Percentiles rank a stretch among this genome's conserved stretches.
Conservation (phyloP, 2,329 filamentous ascomycete genomes). For the Torrubiella hemipterigena region DNA sequence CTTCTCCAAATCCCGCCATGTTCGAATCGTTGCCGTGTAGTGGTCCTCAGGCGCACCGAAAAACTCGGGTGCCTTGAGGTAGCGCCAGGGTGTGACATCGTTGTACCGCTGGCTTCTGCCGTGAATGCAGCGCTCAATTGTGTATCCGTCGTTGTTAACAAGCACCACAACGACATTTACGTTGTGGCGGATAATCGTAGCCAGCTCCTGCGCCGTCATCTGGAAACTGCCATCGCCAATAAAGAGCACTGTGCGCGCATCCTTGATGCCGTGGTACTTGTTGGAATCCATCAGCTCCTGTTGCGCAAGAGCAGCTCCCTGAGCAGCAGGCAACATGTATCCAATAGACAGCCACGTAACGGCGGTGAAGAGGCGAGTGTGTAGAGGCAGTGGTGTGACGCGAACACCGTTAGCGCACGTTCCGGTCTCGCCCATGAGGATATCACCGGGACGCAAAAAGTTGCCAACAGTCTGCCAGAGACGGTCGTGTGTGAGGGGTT, state of each 20-base stretch:
- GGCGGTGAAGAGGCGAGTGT: conserved; percentile 33
- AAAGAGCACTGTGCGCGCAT: conserved; percentile 47
- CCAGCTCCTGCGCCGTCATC: conserved; percentile 72
- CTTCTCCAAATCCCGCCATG: conserved; percentile 53
- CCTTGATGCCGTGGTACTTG: conserved; percentile 8
- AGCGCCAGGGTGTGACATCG: conserved; percentile 66
- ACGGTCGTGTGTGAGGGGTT: conserved; percentile 32
- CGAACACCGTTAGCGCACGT: conserved; percentile 43
- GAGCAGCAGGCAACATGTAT: conserved; percentile 45
- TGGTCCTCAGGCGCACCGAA: conserved; percentile 54
- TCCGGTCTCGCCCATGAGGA: conserved; percentile 45
- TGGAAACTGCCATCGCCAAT: conserved; percentile 86
- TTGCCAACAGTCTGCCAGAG: conserved; percentile 33
- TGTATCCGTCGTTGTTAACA: conserved; percentile 77
- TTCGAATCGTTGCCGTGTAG: conserved; percentile 56
- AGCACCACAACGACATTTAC: conserved; percentile 29
- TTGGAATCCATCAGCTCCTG: conserved; percentile 23
- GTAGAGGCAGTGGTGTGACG: conserved; percentile 34
- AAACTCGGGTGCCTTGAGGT: conserved; percentile 52
- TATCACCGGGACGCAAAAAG: conserved; percentile 38
- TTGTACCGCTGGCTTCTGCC: conserved; percentile 73
- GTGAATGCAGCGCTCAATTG: conserved; percentile 81
- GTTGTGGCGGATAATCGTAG: conserved; percentile 72
- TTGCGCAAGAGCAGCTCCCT: conserved; percentile 43
- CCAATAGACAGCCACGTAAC: conserved; percentile 49